Percentiles rank a stretch among this genome's conserved stretches.
These are phyloP conservation scores for Tympanopsis confertula DNA, from an alignment of 2,329 filamentous ascomycete genomes.

Conservation along the genomic window DNA sequence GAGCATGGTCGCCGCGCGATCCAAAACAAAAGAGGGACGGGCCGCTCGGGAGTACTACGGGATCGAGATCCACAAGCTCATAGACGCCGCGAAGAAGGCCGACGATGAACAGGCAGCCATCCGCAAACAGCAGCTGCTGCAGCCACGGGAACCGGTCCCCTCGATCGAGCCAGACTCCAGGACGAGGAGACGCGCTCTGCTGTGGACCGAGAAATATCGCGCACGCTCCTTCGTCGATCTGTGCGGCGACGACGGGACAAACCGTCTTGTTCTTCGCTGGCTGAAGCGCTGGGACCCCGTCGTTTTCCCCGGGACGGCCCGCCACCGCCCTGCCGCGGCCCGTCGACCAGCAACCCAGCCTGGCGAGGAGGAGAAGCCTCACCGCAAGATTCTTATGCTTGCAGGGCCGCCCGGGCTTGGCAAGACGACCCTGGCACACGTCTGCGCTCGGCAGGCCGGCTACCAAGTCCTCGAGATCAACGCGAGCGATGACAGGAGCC, in stretches of 20 bases:
- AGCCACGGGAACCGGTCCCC: conserved; percentile 11
- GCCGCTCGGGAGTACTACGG: conserved; percentile 77
- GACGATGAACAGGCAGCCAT: conserved; percentile 22
- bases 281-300: conserved; percentile 86
- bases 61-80: conserved; percentile 75
- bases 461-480: conserved; percentile 98
- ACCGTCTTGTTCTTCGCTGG: conserved; percentile 82
- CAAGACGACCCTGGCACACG: conserved; percentile 92
- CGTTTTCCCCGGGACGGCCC: conserved; percentile 71
- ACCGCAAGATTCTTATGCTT: conserved; percentile 79
- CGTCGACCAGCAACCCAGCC: conserved; percentile 25
- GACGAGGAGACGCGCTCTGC: conserved; percentile 37
- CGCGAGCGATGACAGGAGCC: conserved; percentile 86
- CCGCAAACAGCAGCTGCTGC: conserved; percentile 12
- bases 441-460: conserved; percentile 86
- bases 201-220: conserved; percentile 98
- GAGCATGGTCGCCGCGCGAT: conserved; percentile 55
- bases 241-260: conserved; percentile 87
- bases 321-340: conserved; percentile 28
- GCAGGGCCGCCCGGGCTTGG: conserved; percentile 87
- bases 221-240: conserved; percentile 85
- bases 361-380: conserved; percentile 59
- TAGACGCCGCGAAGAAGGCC: conserved; percentile 60
- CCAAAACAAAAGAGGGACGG: conserved; percentile 52
- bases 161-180: conserved; percentile 15